Base-by-base conservation (phyloP, 345 rosid genomes). In the Erodium maritimum region DNA sequence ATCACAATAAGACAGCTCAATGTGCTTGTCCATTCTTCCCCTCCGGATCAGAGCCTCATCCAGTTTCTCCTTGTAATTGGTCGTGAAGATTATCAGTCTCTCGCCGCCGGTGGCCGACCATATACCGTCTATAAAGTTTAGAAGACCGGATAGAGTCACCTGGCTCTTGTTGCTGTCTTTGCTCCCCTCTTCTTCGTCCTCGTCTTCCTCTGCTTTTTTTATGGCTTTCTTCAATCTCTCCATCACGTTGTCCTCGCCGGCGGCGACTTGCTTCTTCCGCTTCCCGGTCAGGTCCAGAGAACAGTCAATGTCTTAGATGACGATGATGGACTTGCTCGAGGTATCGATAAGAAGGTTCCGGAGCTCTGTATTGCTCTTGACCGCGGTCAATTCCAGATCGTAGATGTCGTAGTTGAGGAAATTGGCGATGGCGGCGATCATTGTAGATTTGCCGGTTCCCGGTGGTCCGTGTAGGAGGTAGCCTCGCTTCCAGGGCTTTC, bases 91-190 rank as follows among this genome's bases (percentile, higher is more conserved):
- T 29, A 82, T 71, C 50, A 85, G 70, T 70, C 84, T 82, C 63
- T 85, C 91, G 50, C 79, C 82, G 20, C 88, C 82, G 61, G 80
- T 80, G 23, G 91, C 81, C 1, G 86, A 82, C 91, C 91, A 85
- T 56, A 82, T 57, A 22, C 88, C 91, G 65, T 85, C 88, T 21
- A 82, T 82, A 66, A 85, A 82, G 61, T 85, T 82, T 54, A 85
- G 53, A 23, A 82, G 67, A 4, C 88, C 86, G 0, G 91, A 85
- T 17, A 85, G 82, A n/a, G 88, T 85, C 19, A 85, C 86, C 57
- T 62, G 68, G 60, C 80, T 72, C 60, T 66, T 70, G 16, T 60
- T 64, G 5, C 55, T 56, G 2, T 73, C 80, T 52, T 62, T 71
- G 21, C 70, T 74, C 46, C 48, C 52, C 64, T 61, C 66, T 37